Base-by-base conservation (phyloP, 495 filamentous ascomycete species). In the Pyrenula massariospora region DNA sequence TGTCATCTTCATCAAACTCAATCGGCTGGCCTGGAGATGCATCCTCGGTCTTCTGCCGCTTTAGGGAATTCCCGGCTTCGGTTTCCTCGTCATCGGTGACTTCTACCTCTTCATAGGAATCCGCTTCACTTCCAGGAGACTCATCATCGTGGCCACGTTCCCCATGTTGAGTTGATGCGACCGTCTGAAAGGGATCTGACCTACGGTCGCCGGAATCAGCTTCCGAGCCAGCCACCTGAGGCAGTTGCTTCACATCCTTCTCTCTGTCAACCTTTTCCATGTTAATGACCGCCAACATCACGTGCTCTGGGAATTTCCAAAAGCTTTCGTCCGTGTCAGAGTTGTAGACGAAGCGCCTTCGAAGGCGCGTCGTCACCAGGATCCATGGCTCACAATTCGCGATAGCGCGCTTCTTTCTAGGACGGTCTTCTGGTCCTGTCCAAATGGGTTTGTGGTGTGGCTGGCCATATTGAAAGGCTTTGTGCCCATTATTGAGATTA, bases 1-100 rank as follows among this genome's bases (percentile, higher is more conserved):
- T 92, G 65, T 98, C 94, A 49, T 92, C 91, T 65, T 97, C 93
- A 23, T 88, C 87, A 64, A 97, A 96, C 61, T 98, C 93, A 48
- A 95, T 65, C 0, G 87, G 84, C 22, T 80, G 74, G 22, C 77
- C 70, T 48, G 83, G 74, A 19, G 72, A 72, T 48, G 69, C 71
- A 0, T 81, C 80, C 58, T 84, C 82, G 12, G 80, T 88, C 48
- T 78, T 80, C 58, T 82, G 81, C 11, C 87, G 81, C 65, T 91
- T 91, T 15, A 76, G 2, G 79, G 69, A 51, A 81, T 75, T 12
- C 5, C 70, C 72, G 20, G 75, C 74, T 5, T 78, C 73, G 24
- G 73, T 69, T 10, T 70, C 76, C 50, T 79, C 81, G 62, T 86
- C 77, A 57, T 89, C 86, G 2, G 84, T 89, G 22, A 93, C 90